A percentile compares a stretch with the other conserved stretches of the same genome.
Evolutionary conservation across 352 stramenopile genomes (phyloP).

Genomic region (Globisporangium parvum): DNA sequence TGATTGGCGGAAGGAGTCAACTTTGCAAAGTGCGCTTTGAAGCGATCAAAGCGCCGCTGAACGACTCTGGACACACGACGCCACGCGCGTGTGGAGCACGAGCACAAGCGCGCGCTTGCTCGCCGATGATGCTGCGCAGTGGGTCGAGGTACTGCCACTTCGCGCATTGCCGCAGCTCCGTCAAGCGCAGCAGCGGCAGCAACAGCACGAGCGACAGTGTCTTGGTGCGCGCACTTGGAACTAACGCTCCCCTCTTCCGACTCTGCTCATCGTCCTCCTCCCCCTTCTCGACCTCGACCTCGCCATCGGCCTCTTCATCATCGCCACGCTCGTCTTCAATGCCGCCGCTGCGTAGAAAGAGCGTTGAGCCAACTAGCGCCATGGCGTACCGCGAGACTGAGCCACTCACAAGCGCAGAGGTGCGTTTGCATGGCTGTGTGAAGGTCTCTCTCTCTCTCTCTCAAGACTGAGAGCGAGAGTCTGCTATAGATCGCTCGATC

Average conservation of each 20-base stretch:
- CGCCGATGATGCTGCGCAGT: constrained; percentile 37
- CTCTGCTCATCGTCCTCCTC: constrained; percentile 27
- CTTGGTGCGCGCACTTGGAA: constrained; percentile 11
- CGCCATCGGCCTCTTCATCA: background rate
- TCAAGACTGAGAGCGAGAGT: background rate
- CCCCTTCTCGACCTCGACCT: background rate
- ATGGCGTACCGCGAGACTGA: constrained; percentile 27
- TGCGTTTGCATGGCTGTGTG: constrained; percentile 7
- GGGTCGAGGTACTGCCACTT: constrained; percentile 49
- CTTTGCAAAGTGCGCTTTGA: too few relatives aligned
- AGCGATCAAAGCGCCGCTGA: background rate
- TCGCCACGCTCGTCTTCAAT: background rate
- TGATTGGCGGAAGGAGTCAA: too few relatives aligned
- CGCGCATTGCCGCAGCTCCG: constrained; percentile 4
- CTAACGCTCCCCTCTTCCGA: constrained; percentile 26
- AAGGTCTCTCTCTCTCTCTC: background rate
- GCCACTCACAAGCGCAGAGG: constrained; percentile 26
- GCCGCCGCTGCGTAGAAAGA: constrained; percentile 1
- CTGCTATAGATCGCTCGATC: background rate
- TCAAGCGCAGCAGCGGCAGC: constrained; percentile 2
- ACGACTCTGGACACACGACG: background rate
- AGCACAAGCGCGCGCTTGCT: background rate
- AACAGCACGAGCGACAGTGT: constrained; percentile 9
- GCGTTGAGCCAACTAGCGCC: constrained; percentile 13
- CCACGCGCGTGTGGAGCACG: background rate